Evolutionary conservation across 2,329 filamentous ascomycete genomes (phyloP), one percentile per base, ranked within the genome.

Genomic region (Chrysoporthe deuterocubensis): DNA sequence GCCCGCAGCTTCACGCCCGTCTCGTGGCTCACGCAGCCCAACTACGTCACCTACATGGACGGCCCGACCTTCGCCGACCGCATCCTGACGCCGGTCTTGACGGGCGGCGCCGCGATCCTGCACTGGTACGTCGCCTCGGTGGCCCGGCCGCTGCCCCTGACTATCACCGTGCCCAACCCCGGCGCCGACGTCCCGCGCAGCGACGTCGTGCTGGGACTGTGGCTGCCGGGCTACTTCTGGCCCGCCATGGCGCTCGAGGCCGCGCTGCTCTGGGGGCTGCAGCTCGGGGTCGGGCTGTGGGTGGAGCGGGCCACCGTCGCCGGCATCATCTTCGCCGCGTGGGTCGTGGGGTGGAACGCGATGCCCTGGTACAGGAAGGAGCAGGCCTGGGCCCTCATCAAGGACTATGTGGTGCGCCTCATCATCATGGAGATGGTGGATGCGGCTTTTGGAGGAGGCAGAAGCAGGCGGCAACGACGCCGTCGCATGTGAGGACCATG

Each of bases 351-450:
- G 11, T 70, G 66, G 68, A 70, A 70, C 34, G 62, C 68, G 1
- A 62, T 70, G 59, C 68, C 68, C 1, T 70, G 59, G 59, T 70
- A 70, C 7, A 52, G 66, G 16, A 70, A 70, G 62, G 58, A 70
- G 46, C 62, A 68, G 58, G 66, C 66, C 4, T 70, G 62, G 62
- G 62, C 59, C 6, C 42, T 68, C 50, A 70, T 70, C 26, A 70
- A 70, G 66, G 68, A 70, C 18, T 68, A 70, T 56, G 62, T 68
- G 2, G 21, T 70, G 6, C 62, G 57, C 34, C 59, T 70, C 1
- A 62, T 70, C 9, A 54, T 70, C n/a, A 68, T 68, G 66, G 68
- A 70, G 62, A 65, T 69, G 68, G 50, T 67, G 16, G 61, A 69
- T 14, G 54, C 59, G 32, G 68, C 68, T 0, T 69, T 69, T 32